These are phyloP conservation scores for Alternaria arborescens DNA, from an alignment of 2,329 filamentous ascomycete species.

Conservation along the genomic window DNA sequence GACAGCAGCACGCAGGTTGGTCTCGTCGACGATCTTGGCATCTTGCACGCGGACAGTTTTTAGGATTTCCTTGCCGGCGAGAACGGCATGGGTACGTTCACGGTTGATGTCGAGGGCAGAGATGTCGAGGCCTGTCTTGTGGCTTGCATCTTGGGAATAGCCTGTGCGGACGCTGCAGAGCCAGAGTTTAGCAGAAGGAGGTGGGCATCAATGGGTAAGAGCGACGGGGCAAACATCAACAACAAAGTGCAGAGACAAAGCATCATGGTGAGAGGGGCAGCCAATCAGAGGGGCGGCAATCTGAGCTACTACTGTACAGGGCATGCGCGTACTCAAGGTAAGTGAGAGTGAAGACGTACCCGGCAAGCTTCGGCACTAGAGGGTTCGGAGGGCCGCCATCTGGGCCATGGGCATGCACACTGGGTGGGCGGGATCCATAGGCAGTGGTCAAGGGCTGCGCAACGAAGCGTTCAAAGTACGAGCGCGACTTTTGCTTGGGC, in stretches of 20 bases:
- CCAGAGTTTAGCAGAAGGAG: slow-evolving; percentile 17
- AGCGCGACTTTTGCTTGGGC: slow-evolving; percentile 41
- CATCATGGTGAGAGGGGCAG: background rate
- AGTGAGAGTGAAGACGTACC: slow-evolving; percentile 37
- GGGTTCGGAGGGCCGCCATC: slow-evolving; percentile 49
- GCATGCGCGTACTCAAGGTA: background rate
- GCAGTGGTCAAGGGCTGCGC: slow-evolving; percentile 61
- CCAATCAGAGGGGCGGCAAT: slow-evolving; percentile 9
- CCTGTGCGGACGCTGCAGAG: slow-evolving; percentile 53
- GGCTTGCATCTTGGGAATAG: slow-evolving; percentile 64
- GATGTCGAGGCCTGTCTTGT: slow-evolving; percentile 71
- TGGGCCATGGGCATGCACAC: slow-evolving; percentile 56
- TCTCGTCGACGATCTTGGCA: slow-evolving; percentile 66
- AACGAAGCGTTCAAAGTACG: slow-evolving; percentile 61
- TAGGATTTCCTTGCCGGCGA: slow-evolving; percentile 71
- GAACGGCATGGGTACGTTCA: slow-evolving; percentile 68
- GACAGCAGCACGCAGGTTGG: slow-evolving; percentile 69
- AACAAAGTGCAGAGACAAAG: background rate
- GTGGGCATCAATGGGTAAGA: slow-evolving; percentile 5
- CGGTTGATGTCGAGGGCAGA: slow-evolving; percentile 70
- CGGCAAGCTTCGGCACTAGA: slow-evolving; percentile 47
- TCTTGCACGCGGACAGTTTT: slow-evolving; percentile 69
- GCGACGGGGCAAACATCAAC: slow-evolving; percentile 1
- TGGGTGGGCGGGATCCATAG: slow-evolving; percentile 63
- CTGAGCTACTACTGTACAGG: background rate